These are phyloP conservation scores for Geotrichum histeridarum DNA, from an alignment of 1,139 yeast species.

Conservation along the genomic window DNA sequence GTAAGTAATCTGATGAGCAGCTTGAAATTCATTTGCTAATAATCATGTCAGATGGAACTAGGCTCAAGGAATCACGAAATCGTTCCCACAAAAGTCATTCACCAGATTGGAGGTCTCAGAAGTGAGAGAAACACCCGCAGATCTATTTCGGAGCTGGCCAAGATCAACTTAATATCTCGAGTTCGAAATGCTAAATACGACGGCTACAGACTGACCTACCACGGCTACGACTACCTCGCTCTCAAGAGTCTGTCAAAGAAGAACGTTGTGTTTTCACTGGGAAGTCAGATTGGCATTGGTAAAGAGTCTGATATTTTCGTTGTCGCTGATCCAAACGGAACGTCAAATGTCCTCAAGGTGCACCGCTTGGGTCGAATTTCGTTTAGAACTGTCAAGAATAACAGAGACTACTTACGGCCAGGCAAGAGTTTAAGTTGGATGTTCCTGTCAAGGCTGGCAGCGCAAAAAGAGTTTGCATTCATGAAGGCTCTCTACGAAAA, in stretches of 20 bases:
- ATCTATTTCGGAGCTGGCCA: constrained; percentile 81
- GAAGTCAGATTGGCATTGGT: constrained; percentile 91
- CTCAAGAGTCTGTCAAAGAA: constrained; percentile 71
- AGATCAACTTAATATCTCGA: constrained; percentile 68
- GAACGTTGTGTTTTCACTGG: constrained; percentile 70
- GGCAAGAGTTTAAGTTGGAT: constrained; percentile 73
- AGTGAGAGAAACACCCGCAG: constrained; percentile 73
- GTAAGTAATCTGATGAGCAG: constrained; percentile 36
- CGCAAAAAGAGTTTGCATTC: constrained; percentile 84
- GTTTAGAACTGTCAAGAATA: constrained; percentile 84
- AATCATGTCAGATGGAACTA: constrained; percentile 46
- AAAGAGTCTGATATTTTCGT: constrained; percentile 93
- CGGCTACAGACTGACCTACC: constrained; percentile 83
- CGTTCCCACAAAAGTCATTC: constrained; percentile 84
- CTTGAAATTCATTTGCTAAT: not conserved
- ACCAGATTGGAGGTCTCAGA: constrained; percentile 70
- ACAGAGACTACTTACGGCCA: constrained; percentile 80
- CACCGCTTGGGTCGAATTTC: constrained; percentile 93
- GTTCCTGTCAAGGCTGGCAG: constrained; percentile 84
- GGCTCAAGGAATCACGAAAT: constrained; percentile 93
- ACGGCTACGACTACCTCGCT: constrained; percentile 89
- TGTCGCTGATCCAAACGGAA: constrained; percentile 66
- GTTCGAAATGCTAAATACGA: constrained; percentile 78
- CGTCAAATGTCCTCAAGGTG: constrained; percentile 64
- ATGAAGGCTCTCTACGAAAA: constrained; percentile 68